These are phyloP conservation scores for Volvox reticuliferus DNA, from an alignment of 139 green algal species.

Conservation along the genomic window DNA sequence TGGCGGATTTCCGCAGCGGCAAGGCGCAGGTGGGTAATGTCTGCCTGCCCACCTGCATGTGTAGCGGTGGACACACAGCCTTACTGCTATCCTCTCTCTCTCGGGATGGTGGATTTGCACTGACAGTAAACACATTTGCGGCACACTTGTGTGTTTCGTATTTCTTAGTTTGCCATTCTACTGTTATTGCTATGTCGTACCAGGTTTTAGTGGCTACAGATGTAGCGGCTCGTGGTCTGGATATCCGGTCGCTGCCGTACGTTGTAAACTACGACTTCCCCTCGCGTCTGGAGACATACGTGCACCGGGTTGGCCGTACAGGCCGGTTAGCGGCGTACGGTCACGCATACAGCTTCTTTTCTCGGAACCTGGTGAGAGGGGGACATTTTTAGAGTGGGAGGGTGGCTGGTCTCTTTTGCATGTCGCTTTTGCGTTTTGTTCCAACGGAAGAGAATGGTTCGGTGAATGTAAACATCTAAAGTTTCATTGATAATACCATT, in stretches of 20 bases:
- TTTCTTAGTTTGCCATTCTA: neutral
- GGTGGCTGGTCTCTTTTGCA: too few species aligned
- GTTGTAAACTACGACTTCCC: slow-evolving; percentile 96
- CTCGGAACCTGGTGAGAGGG: slow-evolving; percentile 75
- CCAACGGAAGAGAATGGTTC: too few species aligned
- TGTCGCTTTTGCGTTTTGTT: too few species aligned
- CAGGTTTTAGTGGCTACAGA: slow-evolving; percentile 90
- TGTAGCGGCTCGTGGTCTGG: slow-evolving; percentile 85
- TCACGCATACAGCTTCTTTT: slow-evolving; percentile 93
- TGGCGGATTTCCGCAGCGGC: slow-evolving; percentile 78
- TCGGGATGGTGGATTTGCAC: neutral
- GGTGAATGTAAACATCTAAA: too few species aligned
- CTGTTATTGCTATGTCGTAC: neutral
- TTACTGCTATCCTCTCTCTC: too few species aligned
- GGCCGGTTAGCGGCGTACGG: slow-evolving; percentile 88
- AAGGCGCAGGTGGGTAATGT: slow-evolving; percentile 67
- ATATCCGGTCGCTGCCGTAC: slow-evolving; percentile 86
- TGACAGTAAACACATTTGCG: neutral
- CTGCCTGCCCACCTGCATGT: too few species aligned
- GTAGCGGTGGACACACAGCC: too few species aligned
- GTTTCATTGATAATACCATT: too few species aligned
- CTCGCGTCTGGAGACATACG: slow-evolving; percentile 87
- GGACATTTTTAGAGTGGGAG: too few species aligned
- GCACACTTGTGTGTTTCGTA: neutral
- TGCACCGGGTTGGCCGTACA: slow-evolving; percentile 94